Conservation (phyloP, 208 protist genomes). For the Leishmania arabica region DNA sequence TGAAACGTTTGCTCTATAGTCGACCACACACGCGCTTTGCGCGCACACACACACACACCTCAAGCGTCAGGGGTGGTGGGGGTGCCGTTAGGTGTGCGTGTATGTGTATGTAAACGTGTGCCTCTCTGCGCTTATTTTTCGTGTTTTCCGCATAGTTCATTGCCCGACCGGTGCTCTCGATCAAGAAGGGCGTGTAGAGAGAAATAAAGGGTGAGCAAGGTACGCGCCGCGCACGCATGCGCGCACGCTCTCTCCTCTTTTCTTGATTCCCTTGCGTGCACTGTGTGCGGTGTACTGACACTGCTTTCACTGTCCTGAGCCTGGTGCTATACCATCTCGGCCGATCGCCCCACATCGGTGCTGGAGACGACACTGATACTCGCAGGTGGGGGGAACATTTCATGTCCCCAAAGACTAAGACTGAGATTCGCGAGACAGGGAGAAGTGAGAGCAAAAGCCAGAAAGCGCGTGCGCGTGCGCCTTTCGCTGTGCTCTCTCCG, state of each 20-base stretch:
- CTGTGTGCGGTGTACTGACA: background rate
- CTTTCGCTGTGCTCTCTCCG: background rate
- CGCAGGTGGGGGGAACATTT: background rate
- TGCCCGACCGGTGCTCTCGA: too few relatives aligned
- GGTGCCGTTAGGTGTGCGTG: background rate
- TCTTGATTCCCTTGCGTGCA: background rate
- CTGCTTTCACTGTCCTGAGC: background rate
- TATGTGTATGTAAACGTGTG: background rate
- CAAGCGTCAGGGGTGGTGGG: background rate
- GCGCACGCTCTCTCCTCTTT: conserved; percentile 9
- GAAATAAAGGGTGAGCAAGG: background rate
- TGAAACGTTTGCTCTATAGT: background rate
- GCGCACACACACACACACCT: background rate
- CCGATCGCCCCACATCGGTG: background rate
- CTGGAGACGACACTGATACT: background rate
- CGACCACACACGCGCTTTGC: background rate
- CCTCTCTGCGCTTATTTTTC: background rate
- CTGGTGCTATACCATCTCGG: background rate
- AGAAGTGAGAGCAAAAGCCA: background rate
- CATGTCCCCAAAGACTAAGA: background rate
- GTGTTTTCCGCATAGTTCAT: background rate
- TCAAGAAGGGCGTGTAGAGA: background rate
- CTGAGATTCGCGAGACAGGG: background rate
- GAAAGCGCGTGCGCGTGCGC: background rate
- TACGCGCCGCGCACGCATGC: background rate